A percentile compares a stretch with the other conserved stretches of the same genome.
Conservation (phyloP, 306 rosid genomes). For the Delonix regia region DNA sequence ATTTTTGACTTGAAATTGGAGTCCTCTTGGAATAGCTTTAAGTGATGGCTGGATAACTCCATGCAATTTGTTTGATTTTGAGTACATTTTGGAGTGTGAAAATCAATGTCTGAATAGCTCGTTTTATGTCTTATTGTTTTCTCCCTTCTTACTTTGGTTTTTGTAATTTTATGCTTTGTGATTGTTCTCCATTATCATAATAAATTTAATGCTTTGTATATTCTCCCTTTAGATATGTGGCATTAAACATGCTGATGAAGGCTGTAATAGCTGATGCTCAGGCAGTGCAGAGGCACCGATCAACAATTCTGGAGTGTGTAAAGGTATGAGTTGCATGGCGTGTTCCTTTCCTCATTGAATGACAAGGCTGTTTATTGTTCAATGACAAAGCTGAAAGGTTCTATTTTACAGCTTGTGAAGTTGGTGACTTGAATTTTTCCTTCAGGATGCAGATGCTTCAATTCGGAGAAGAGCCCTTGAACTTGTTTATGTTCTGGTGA, state of each 20-base stretch:
- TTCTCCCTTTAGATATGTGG: constrained; percentile 76
- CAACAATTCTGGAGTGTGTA: constrained; percentile 94
- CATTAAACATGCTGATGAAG: constrained; percentile 93
- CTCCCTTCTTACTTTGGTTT: background rate
- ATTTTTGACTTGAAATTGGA: background rate
- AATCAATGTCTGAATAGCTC: constrained; percentile 6
- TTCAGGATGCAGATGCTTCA: constrained; percentile 96
- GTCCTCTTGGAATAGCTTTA: background rate
- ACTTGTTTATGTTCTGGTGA: constrained; percentile 90
- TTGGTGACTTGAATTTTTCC: constrained; percentile 42
- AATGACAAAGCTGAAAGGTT: constrained; percentile 10
- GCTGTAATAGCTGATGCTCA: constrained; percentile 93
- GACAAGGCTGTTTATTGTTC: constrained; percentile 19
- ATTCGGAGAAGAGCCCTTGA: constrained; percentile 98
- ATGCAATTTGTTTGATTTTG: background rate
- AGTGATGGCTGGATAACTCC: background rate
- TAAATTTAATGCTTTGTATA: constrained; percentile 28
- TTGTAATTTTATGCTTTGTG: constrained; percentile 3
- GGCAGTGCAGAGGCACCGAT: constrained; percentile 99
- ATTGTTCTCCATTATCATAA: constrained; percentile 14
- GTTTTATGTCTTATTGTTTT: background rate
- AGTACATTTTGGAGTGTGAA: background rate
- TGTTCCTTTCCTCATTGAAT: background rate
- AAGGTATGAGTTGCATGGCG: constrained; percentile 63
- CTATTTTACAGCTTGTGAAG: constrained; percentile 40